These are phyloP conservation scores for Fusarium begoniae DNA, from an alignment of 2,329 filamentous ascomycete genomes.

Conservation along the genomic window DNA sequence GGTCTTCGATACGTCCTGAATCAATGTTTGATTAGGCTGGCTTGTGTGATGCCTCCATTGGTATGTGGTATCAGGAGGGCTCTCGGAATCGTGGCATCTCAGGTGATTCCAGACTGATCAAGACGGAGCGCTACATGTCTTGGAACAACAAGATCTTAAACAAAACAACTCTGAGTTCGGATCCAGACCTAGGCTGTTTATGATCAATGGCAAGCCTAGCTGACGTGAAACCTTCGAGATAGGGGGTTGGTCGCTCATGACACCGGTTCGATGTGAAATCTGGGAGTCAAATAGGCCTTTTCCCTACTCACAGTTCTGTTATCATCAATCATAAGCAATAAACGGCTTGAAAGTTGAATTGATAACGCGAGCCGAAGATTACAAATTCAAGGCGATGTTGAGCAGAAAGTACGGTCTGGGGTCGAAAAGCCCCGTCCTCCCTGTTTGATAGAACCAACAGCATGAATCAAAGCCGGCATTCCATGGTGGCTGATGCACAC, in stretches of 20 bases:
- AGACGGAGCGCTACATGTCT: neutral
- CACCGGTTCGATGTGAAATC: neutral
- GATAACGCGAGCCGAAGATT: rapidly evolving
- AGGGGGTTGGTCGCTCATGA: neutral
- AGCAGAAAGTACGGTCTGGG: neutral
- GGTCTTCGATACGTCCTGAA: neutral
- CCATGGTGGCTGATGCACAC: neutral
- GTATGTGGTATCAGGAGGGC: neutral
- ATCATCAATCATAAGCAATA: too few species aligned
- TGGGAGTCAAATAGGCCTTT: neutral
- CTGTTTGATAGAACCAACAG: neutral
- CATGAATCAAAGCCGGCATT: neutral
- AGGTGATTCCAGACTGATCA: neutral
- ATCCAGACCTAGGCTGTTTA: neutral
- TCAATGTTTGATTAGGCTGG: neutral
- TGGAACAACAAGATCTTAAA: neutral
- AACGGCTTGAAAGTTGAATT: neutral
- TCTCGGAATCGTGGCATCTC: neutral
- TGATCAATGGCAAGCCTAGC: neutral
- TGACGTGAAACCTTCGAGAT: neutral
- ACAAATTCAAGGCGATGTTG: neutral
- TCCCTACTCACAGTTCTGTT: neutral
- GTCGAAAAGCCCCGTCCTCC: neutral
- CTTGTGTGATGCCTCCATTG: neutral
- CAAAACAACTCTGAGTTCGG: neutral